These are phyloP conservation scores for Chloris gayana DNA, from an alignment of 176 grass and related monocot genomes.

Conservation along the genomic window DNA sequence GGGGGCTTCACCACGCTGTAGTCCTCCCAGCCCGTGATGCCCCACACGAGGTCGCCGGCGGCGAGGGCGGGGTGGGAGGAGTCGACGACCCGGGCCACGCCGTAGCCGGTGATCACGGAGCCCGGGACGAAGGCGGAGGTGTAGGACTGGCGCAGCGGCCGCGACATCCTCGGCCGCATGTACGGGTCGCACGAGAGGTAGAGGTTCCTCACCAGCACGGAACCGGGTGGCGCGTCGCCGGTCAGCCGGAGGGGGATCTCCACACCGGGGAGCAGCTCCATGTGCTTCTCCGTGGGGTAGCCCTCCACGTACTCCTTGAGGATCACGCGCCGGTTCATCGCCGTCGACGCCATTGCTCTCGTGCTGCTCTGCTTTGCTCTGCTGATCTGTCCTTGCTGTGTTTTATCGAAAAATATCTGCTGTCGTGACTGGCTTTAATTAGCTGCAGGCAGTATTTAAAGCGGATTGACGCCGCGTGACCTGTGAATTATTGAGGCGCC, in stretches of 20 bases:
- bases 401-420: too few relatives aligned
- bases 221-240: neutral
- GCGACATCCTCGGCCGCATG: constrained; percentile 62
- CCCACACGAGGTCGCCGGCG: constrained; percentile 53
- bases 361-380: neutral
- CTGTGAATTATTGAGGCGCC: neutral
- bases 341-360: neutral
- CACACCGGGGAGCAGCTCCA: constrained; percentile 23
- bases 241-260: constrained; percentile 27
- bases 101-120: constrained; percentile 54
- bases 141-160: constrained; percentile 42
- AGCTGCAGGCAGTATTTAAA: neutral
- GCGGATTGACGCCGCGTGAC: neutral
- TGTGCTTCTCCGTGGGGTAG: constrained; percentile 45
- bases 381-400: too few relatives aligned
- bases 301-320: constrained; percentile 66
- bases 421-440: neutral
- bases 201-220: constrained; percentile 53
- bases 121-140: constrained; percentile 53
- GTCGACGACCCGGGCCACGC: constrained; percentile 45
- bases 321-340: constrained; percentile 48
- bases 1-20: constrained; percentile 40
- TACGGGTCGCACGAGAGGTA: constrained; percentile 83
- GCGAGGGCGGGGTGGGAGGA: constrained; percentile 32
- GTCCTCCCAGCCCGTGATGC: constrained; percentile 66